These are phyloP conservation scores for Calonectria ilicicola DNA, from an alignment of 2,329 filamentous ascomycete genomes.

Conservation along the genomic window DNA sequence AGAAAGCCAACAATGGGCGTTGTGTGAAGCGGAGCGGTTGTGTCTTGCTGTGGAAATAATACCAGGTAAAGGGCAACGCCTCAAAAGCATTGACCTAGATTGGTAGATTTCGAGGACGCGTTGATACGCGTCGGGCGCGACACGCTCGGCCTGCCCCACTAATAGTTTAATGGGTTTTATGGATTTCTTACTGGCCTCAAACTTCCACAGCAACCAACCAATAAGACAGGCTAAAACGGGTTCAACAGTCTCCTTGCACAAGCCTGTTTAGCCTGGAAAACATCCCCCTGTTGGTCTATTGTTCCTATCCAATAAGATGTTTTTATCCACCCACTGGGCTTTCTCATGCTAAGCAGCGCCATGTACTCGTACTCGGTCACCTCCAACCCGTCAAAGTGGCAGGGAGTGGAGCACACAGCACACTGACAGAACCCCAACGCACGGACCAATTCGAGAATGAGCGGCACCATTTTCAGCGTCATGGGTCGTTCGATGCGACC, in stretches of 20 bases:
- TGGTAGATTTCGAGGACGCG: conserved; percentile 49
- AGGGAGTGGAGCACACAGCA: conserved; percentile 21
- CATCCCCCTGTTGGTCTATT: not conserved
- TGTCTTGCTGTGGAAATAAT: conserved; percentile 37
- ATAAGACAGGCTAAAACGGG: not conserved
- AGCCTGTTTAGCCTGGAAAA: not conserved
- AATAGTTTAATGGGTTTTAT: conserved; percentile 52
- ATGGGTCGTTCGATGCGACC: conserved; percentile 41
- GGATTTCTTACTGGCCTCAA: conserved; percentile 30
- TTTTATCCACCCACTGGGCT: not conserved
- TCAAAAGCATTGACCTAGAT: conserved; percentile 41
- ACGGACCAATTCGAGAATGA: conserved; percentile 33
- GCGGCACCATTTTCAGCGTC: conserved; percentile 40
- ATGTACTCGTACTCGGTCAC: not conserved
- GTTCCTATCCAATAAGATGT: not conserved
- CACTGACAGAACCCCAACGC: conserved; percentile 13
- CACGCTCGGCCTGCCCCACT: conserved; percentile 34
- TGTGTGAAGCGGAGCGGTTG: conserved; percentile 33
- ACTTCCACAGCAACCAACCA: not conserved
- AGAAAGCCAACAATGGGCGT: conserved; percentile 35
- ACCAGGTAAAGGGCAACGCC: conserved; percentile 26
- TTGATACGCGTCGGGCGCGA: conserved; percentile 47
- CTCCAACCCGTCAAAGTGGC: not conserved
- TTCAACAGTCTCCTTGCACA: not conserved
- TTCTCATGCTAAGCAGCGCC: not conserved